A percentile compares a stretch with the other conserved stretches of the same genome.
phyloP scores from a whole-genome alignment of 148 eudicot genomes.

The Amaranthus hypochondriacus region DNA sequence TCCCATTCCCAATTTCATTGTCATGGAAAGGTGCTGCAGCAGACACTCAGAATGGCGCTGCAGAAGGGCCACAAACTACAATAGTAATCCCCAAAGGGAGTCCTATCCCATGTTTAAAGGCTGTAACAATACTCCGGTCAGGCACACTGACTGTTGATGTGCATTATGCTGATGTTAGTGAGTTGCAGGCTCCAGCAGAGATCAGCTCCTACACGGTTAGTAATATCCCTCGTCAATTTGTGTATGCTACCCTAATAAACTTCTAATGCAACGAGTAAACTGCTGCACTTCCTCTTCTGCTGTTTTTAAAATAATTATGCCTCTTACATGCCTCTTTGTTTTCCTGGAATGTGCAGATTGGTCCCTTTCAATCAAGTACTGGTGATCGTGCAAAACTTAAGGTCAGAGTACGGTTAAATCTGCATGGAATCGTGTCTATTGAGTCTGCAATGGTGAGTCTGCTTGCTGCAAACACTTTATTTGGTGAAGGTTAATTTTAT shows the following conservation, averaged over 20 bases:
- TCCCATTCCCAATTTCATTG: constrained; percentile 73
- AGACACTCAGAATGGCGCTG: constrained; percentile 49
- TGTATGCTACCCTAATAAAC: too few species aligned
- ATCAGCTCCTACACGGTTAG: constrained; percentile 85
- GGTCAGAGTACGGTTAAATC: constrained; percentile 69
- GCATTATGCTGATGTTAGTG: constrained; percentile 80
- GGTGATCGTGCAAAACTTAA: constrained; percentile 75
- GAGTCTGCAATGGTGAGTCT: constrained; percentile 82
- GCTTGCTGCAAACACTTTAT: neutral
- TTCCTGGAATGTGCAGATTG: constrained; percentile 50
- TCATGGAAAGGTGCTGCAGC: constrained; percentile 71
- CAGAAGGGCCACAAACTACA: constrained; percentile 60
- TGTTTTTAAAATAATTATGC: neutral
- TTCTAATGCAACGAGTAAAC: neutral
- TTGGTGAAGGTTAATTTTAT: neutral
- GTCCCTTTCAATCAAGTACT: constrained; percentile 68
- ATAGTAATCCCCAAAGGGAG: constrained; percentile 85
- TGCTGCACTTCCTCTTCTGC: neutral
- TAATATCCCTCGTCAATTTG: neutral
- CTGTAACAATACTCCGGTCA: constrained; percentile 66
- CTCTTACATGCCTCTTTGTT: neutral
- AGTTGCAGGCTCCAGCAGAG: constrained; percentile 66
- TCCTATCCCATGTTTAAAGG: constrained; percentile 75
- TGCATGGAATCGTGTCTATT: constrained; percentile 74
- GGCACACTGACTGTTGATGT: constrained; percentile 69